Evolutionary conservation across 2,329 filamentous ascomycete species (phyloP), one percentile per base, ranked within the genome.

Genomic region (Albifimbria verrucaria): DNA sequence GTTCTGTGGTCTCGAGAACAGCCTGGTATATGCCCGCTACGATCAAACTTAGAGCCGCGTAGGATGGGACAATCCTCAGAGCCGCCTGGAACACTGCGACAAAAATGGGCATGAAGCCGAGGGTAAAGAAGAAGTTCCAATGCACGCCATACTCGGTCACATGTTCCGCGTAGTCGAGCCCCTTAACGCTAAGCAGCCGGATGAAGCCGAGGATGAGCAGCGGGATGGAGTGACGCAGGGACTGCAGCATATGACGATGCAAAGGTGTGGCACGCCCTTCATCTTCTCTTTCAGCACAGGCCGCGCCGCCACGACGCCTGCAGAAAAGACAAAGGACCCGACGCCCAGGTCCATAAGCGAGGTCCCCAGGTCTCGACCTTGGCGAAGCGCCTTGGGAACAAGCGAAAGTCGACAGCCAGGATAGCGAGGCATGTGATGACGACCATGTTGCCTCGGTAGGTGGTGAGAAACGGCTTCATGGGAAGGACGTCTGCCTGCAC

Each of bases 291-390:
- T 92, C 46, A 97, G 76, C 12, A 92, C 79, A 2, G 90, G 85
- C 18, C 93, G 82, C 15, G 92, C 92, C 36, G 90, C 92, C n/a
- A 97, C 91, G 28, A 97, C 77, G 21, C 94, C 94, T 17, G 89
- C 89, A 2, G 92, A 92, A 72, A 96, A 99, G 62, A 99, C 94
- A 73, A 99, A 99, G 12, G 92, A 96, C 24, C 94, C 94, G 47
- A 99, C 94, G 48, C 94, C 94, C 64, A 97, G 79, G 68, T 99
- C 94, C 94, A 99, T 99, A 56, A 99, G 76, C n/a, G 93, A 97
- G 1, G 93, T 97, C 94, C 94, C 91, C 94, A 99, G n/a, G 90
- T 97, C 72, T 99, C 94, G 2, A 96, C 94, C 75, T 99, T 99
- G 53, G 92, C 94, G 68, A 97, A 97, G 26, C 94, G 87, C 24